Evolutionary conservation across 495 filamentous ascomycete species (phyloP).

Genomic region (Penicillium dipodomyicola): DNA sequence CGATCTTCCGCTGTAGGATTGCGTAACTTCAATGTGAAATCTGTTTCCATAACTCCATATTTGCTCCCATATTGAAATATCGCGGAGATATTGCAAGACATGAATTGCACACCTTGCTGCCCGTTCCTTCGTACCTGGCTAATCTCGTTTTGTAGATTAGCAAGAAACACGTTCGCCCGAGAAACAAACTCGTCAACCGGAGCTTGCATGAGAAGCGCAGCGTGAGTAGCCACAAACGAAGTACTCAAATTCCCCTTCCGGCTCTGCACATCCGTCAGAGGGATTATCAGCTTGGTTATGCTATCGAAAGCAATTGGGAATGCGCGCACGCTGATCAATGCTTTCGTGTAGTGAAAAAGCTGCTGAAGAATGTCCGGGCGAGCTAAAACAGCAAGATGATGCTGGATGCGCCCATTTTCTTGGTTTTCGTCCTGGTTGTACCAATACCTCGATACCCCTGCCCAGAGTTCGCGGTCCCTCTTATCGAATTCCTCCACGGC

Average conservation of each 20-base stretch:
- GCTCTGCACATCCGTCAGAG: no score
- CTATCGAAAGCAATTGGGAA: conserved; percentile 65
- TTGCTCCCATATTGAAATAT: conserved; percentile 61
- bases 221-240: no score
- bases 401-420: conserved; percentile 73
- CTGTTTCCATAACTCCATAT: conserved; percentile 41
- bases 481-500: conserved; percentile 73
- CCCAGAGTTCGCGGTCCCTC: conserved; percentile 75
- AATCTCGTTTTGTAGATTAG: no score
- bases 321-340: conserved; percentile 46
- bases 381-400: conserved; percentile 80
- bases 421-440: conserved; percentile 76
- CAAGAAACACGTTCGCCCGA: no score
- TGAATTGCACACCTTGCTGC: conserved; percentile 55
- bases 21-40: conserved; percentile 39
- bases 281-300: conserved; percentile 48
- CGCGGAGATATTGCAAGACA: conserved; percentile 51
- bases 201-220: no score
- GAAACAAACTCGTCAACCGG: no score
- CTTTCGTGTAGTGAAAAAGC: conserved; percentile 67
- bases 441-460: conserved; percentile 72
- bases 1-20: conserved; percentile 30
- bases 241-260: no score
- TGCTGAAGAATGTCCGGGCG: conserved; percentile 72
- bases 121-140: no score